A percentile compares a stretch with the other conserved stretches of the same genome.
Evolutionary conservation across 1,139 yeast genomes (phyloP).

Genomic region (Yamadazyma aaseri): DNA sequence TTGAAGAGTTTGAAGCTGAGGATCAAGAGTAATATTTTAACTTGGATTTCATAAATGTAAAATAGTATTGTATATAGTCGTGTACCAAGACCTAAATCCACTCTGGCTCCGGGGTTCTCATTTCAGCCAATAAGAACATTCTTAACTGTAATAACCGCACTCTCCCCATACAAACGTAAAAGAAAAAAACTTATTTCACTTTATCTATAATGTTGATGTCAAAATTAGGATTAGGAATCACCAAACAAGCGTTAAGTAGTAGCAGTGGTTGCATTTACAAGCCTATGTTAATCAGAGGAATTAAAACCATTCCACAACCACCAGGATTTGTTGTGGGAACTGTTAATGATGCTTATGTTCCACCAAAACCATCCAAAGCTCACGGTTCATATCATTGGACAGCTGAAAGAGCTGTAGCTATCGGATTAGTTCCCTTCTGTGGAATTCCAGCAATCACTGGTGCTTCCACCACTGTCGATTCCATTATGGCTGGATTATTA

Average conservation of each 20-base stretch:
- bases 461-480: constrained; percentile 70
- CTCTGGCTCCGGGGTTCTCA: not conserved
- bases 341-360: constrained; percentile 75
- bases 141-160: constrained; percentile 11
- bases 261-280: no score
- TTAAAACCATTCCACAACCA: constrained; percentile 55
- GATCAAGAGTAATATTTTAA: constrained; percentile 36
- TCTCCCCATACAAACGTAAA: constrained; percentile 3
- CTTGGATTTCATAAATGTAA: no score
- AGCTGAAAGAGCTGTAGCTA: constrained; percentile 67
- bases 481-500: constrained; percentile 59
- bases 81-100: not conserved
- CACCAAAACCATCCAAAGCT: constrained; percentile 56
- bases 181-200: not conserved
- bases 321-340: constrained; percentile 70
- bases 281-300: constrained; percentile 25
- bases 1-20: constrained; percentile 46
- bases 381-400: constrained; percentile 93
- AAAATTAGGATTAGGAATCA: constrained; percentile 12
- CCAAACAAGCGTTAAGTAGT: constrained; percentile 4
- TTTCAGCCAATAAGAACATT: constrained; percentile 11
- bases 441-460: constrained; percentile 71
- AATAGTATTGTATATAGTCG: constrained; percentile 2
- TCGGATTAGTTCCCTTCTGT: constrained; percentile 72
- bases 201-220: constrained; percentile 7